phyloP scores from a whole-genome alignment of 2,329 filamentous ascomycete genomes.

The Aspergillus ochraceoroseus region DNA sequence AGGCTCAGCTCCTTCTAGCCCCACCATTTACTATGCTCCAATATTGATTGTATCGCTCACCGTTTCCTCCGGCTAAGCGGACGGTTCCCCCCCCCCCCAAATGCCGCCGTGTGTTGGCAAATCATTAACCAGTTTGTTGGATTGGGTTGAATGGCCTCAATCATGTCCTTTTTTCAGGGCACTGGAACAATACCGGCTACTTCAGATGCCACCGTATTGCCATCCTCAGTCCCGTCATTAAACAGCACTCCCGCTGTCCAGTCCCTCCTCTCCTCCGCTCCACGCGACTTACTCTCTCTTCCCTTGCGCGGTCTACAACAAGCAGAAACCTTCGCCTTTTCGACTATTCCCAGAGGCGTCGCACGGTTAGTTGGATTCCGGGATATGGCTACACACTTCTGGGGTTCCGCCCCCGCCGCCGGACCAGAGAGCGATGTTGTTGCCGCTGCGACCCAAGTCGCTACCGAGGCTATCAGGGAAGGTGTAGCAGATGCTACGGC shows the following conservation, averaged over 20 bases:
- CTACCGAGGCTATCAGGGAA: slow-evolving; percentile 32
- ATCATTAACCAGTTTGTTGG: no score
- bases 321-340: slow-evolving; percentile 35
- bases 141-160: slow-evolving; percentile 1
- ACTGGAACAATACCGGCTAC: slow-evolving; percentile 21
- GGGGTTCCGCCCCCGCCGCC: slow-evolving; percentile 21
- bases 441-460: slow-evolving; percentile 36
- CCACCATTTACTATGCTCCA: slow-evolving; percentile 6
- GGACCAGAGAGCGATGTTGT: slow-evolving; percentile 40
- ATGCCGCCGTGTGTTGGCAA: no score
- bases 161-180: slow-evolving; percentile 26
- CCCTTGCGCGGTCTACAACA: slow-evolving; percentile 38
- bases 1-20: slow-evolving; percentile 1
- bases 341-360: slow-evolving; percentile 33
- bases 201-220: slow-evolving; percentile 16
- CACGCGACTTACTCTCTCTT: slow-evolving; percentile 33
- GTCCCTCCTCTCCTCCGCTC: slow-evolving; percentile 26
- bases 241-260: slow-evolving; percentile 21
- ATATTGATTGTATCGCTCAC: slow-evolving; percentile 4
- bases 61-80: slow-evolving; percentile 4
- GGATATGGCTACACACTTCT: slow-evolving; percentile 24
- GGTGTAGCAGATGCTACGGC: slow-evolving; percentile 33
- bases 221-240: slow-evolving; percentile 20
- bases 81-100: no score
- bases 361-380: slow-evolving; percentile 29